Evolutionary conservation across 371 early-diverging fungal species (phyloP), one percentile per base, ranked within the genome.

Genomic region (Sporodiniella umbellata): DNA sequence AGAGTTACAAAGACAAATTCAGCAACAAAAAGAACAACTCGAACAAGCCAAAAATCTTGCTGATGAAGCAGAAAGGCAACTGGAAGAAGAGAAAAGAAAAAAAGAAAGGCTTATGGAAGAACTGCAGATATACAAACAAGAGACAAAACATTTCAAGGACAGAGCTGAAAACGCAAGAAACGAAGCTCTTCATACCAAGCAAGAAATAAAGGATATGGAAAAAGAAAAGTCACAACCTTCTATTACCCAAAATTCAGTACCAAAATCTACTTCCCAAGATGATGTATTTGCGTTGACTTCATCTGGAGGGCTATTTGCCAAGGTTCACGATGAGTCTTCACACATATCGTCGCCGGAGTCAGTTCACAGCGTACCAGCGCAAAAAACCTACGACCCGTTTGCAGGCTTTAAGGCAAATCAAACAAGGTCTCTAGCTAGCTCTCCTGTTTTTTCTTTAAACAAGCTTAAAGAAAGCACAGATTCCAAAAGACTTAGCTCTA

Each of bases 381-480:
- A 51, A 25, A 64, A 58, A 15, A 26, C 51, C 7, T 69, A 54
- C 43, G 75, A 75, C 44, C 68, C 70, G 8, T 75, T 72, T 53
- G 64, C 72, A 7, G 62, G 66, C 6, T 58, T 71, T 25, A 70
- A 70, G 5, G 43, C 33, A 8, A 30, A 31, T 1, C 49, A 47
- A 18, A 35, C 14, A 14, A 22, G 25, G 14, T 46, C 61, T 5
- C n/a, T 54, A 8, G 42, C 48, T 6, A 65, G 70, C n/a, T 60
- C 69, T 12, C 57, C 42, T 14, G n/a, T 15, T 35, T 5, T 35
- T 8, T 54, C 64, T 17, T 33, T 70, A 8, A 70, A 70, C 30
- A 60, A 47, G 19, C 28, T 67, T 22, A 67, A 68, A 23, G 56
- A 67, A 51, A 62, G 64, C 23, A 42, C 51, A 0, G 64, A 63